A percentile compares a stretch with the other conserved stretches of the same genome.
These are phyloP conservation scores for Cyclostephanos invisitatus DNA, from an alignment of 108 stramenopile genomes.

Conservation along the genomic window DNA sequence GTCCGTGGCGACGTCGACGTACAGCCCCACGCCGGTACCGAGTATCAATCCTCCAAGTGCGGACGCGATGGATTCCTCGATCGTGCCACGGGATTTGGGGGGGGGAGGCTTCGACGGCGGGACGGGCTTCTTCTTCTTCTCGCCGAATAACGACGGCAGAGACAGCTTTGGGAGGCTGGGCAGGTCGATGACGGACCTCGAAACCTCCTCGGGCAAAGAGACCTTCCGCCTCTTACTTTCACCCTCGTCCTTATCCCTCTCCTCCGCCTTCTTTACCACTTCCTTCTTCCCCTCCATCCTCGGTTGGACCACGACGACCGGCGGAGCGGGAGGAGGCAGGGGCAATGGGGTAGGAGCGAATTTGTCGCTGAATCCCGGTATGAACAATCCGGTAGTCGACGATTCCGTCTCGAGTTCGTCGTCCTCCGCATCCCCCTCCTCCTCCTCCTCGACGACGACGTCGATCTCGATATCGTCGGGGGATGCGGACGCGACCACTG, in stretches of 20 bases:
- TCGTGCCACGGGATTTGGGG: not conserved
- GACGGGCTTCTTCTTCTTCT: constrained; percentile 12
- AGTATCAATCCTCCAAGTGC: constrained; percentile 49
- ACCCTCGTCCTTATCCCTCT: not conserved
- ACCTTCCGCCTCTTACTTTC: not conserved
- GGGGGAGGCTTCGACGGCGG: constrained; percentile 14
- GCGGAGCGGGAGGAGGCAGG: not conserved
- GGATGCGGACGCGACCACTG: not conserved
- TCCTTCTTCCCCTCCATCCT: not conserved
- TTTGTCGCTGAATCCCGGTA: constrained; percentile 43
- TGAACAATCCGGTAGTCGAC: constrained; percentile 37
- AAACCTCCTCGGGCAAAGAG: constrained; percentile 10
- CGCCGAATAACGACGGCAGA: not conserved
- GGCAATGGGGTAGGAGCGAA: constrained; percentile 6
- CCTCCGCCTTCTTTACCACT: not conserved
- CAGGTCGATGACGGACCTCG: constrained; percentile 1
- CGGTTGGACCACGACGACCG: constrained; percentile 1
- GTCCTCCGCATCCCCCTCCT: constrained; percentile 19
- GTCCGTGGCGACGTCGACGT: constrained; percentile 35
- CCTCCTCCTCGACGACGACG: not conserved
- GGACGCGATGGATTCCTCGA: constrained; percentile 41
- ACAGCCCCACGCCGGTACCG: constrained; percentile 38
- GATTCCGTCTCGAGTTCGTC: constrained; percentile 26
- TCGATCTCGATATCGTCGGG: constrained; percentile 1
- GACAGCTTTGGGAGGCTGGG: constrained; percentile 4